phyloP scores from a whole-genome alignment of 1,284 basidiomycete genomes.

The Trametes polyzona region DNA sequence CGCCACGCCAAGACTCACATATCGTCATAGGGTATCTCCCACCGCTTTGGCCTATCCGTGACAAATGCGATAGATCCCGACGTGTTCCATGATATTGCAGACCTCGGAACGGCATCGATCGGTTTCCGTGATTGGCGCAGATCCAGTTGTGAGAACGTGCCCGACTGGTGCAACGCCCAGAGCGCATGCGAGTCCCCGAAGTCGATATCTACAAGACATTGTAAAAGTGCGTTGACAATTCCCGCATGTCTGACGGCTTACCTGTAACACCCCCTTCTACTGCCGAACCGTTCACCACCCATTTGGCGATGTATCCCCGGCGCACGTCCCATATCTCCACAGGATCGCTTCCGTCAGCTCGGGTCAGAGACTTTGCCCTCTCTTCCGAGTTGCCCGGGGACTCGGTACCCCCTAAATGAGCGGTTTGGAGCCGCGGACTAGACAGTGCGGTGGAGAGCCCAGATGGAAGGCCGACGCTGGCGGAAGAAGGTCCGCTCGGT shows the following conservation, averaged over 20 bases:
- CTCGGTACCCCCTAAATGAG: constrained; percentile 19
- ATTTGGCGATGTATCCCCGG: constrained; percentile 82
- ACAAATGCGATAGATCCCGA: constrained; percentile 75
- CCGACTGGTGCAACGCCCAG: constrained; percentile 80
- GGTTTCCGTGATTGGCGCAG: constrained; percentile 64
- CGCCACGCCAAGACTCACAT: no score
- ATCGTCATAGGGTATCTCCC: constrained; percentile 87
- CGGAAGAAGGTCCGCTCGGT: constrained; percentile 6
- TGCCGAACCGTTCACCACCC: constrained; percentile 66
- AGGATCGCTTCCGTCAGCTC: constrained; percentile 51
- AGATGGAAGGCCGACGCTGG: constrained; percentile 5
- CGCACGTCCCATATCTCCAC: constrained; percentile 91
- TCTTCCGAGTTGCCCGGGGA: constrained; percentile 14
- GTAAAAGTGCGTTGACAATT: background rate
- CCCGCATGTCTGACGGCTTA: constrained; percentile 34
- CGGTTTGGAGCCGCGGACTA: constrained; percentile 21
- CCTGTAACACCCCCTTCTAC: constrained; percentile 74
- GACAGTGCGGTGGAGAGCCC: constrained; percentile 19
- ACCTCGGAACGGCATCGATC: constrained; percentile 71
- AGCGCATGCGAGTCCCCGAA: constrained; percentile 76
- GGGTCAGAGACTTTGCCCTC: constrained; percentile 28
- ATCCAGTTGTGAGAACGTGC: constrained; percentile 82
- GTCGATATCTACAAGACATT: constrained; percentile 52
- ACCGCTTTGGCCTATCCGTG: constrained; percentile 56
- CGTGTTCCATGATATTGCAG: constrained; percentile 71